phyloP scores from a whole-genome alignment of 495 filamentous ascomycete genomes.

The Penicillium taxi region DNA sequence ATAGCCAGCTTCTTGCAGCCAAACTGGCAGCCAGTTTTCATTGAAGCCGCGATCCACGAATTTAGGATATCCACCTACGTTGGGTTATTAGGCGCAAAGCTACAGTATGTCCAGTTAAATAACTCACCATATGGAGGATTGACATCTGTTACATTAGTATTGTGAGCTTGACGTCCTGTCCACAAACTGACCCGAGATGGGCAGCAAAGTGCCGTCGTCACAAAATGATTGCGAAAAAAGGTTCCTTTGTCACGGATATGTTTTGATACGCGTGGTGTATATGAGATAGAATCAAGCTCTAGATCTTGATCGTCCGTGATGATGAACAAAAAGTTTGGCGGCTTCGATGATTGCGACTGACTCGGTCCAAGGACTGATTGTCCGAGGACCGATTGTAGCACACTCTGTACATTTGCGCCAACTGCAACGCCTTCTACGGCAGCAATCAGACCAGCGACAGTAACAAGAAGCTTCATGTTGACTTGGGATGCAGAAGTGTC shows the following conservation, averaged over 20 bases:
- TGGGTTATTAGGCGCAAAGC: background rate
- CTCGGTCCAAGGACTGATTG: slow-evolving; percentile 5
- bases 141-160: slow-evolving; percentile 69
- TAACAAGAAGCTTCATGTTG: slow-evolving; percentile 20
- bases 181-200: slow-evolving; percentile 54
- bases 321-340: slow-evolving; percentile 56
- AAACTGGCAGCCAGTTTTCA: slow-evolving; percentile 57
- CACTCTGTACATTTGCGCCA: slow-evolving; percentile 2
- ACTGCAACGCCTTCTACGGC: slow-evolving; percentile 6
- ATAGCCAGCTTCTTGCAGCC: slow-evolving; percentile 64
- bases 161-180: slow-evolving; percentile 63
- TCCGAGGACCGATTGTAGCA: slow-evolving; percentile 11
- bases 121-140: slow-evolving; percentile 49
- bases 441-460: slow-evolving; percentile 6
- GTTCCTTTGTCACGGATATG: slow-evolving; percentile 49
- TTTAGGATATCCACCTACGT: slow-evolving; percentile 59
- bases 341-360: slow-evolving; percentile 5
- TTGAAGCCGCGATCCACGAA: slow-evolving; percentile 60
- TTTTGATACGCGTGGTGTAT: slow-evolving; percentile 47
- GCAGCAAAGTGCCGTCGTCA: slow-evolving; percentile 57
- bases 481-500: too few species aligned
- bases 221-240: slow-evolving; percentile 50
- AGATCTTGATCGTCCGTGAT: slow-evolving; percentile 62
- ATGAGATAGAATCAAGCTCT: slow-evolving; percentile 50
- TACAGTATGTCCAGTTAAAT: background rate